These are phyloP conservation scores for Balakata baccata DNA, from an alignment of 345 rosid genomes.

Conservation along the genomic window DNA sequence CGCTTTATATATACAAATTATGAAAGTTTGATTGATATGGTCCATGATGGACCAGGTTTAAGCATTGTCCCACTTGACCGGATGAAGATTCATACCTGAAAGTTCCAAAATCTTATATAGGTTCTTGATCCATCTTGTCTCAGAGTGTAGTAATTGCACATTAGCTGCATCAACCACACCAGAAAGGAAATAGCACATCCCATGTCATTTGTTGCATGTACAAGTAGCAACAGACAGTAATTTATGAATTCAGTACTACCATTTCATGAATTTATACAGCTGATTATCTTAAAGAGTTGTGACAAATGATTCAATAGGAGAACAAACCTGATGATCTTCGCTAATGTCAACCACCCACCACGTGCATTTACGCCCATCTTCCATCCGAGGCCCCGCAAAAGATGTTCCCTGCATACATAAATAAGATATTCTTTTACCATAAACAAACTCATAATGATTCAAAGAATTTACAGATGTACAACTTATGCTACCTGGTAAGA, in stretches of 20 bases:
- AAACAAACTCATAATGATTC: not conserved
- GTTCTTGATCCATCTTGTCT: constrained; percentile 90
- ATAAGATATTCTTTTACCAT: not conserved
- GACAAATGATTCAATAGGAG: not conserved
- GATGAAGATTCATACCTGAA: constrained; percentile 53
- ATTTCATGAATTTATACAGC: not conserved
- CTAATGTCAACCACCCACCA: constrained; percentile 99
- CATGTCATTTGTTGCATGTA: not conserved
- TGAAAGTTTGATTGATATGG: too few relatives aligned
- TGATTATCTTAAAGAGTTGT: not conserved
- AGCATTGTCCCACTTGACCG: too few relatives aligned
- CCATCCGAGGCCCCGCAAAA: constrained; percentile 80
- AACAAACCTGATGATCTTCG: constrained; percentile 79
- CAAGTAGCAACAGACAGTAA: not conserved
- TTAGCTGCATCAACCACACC: constrained; percentile 55
- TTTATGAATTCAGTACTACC: not conserved
- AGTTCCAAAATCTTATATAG: constrained; percentile 70
- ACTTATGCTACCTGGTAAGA: constrained; percentile 58
- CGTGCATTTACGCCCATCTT: constrained; percentile 53
- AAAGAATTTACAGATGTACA: not conserved
- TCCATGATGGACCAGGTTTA: too few relatives aligned
- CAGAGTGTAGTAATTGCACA: constrained; percentile 92
- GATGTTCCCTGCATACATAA: constrained; percentile 61
- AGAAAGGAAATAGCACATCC: not conserved
- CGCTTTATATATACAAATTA: too few relatives aligned